Conservation (phyloP, 2,329 filamentous ascomycete species). For the Talaromyces verruculosus region DNA sequence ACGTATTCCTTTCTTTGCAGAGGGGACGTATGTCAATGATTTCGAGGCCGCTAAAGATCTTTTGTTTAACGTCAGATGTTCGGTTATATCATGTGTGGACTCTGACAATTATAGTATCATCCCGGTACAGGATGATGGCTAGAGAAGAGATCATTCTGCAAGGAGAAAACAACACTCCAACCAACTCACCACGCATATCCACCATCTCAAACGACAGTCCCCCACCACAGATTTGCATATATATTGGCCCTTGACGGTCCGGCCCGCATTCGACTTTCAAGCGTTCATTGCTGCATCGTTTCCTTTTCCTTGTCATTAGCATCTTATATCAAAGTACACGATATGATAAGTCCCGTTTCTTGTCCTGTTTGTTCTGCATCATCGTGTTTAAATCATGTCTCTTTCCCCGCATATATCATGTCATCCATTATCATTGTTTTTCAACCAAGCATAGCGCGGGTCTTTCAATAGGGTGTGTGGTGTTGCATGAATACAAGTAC, state of each 20-base stretch:
- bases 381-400: background rate
- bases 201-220: background rate
- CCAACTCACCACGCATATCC: background rate
- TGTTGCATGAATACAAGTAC: background rate
- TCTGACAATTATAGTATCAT: background rate
- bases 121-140: background rate
- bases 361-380: background rate
- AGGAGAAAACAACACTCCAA: background rate
- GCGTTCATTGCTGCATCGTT: background rate
- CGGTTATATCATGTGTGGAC: background rate
- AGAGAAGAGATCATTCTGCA: background rate
- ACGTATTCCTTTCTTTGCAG: background rate
- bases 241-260: no score
- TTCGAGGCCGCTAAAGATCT: background rate
- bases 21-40: background rate
- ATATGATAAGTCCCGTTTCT: background rate
- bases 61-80: background rate
- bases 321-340: constrained; percentile 3
- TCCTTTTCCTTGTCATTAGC: background rate
- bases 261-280: background rate
- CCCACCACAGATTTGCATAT: background rate
- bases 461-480: background rate
- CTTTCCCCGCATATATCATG: background rate
- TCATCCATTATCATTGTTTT: background rate
- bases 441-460: constrained; percentile 13